Conservation (phyloP, 2,329 filamentous ascomycete species). For the Diaporthe sp. region DNA sequence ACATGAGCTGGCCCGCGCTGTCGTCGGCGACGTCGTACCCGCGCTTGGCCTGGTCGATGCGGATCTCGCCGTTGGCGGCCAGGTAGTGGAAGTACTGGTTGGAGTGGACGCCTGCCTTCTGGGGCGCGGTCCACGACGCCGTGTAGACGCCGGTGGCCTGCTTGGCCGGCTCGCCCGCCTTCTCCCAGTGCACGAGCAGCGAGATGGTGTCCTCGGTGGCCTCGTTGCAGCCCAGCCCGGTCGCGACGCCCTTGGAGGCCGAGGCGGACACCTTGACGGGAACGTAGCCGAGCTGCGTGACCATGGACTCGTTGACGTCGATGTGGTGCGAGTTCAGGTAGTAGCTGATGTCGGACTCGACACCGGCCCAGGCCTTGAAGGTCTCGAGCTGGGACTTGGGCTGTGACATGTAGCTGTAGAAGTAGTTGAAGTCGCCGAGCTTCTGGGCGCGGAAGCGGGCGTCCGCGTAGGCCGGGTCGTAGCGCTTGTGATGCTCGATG, state of each 20-base stretch:
- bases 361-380: conserved; percentile 94
- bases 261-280: conserved; percentile 85
- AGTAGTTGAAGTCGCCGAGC: conserved; percentile 97
- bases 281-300: conserved; percentile 77
- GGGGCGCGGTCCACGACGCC: conserved; percentile 93
- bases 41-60: conserved; percentile 92
- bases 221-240: conserved; percentile 81
- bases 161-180: conserved; percentile 76
- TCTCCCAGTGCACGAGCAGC: conserved; percentile 88
- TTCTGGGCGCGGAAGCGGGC: conserved; percentile 81
- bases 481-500: conserved; percentile 97
- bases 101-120: conserved; percentile 93
- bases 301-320: conserved; percentile 94
- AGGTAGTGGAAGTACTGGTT: conserved; percentile 99
- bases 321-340: conserved; percentile 97
- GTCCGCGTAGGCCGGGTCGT: conserved; percentile 92
- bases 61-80: conserved; percentile 85
- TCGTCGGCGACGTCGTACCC: conserved; percentile 97
- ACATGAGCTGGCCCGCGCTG: conserved; percentile 76
- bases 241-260: conserved; percentile 83
- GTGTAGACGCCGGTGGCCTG: conserved; percentile 91
- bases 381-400: conserved; percentile 92
- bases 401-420: conserved; percentile 97
- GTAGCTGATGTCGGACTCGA: conserved; percentile 94
- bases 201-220: conserved; percentile 95